Percentiles rank a stretch among this genome's conserved stretches.
These are phyloP conservation scores for Kazachstania psychrophila DNA, from an alignment of 805 yeast species.

Conservation along the genomic window DNA sequence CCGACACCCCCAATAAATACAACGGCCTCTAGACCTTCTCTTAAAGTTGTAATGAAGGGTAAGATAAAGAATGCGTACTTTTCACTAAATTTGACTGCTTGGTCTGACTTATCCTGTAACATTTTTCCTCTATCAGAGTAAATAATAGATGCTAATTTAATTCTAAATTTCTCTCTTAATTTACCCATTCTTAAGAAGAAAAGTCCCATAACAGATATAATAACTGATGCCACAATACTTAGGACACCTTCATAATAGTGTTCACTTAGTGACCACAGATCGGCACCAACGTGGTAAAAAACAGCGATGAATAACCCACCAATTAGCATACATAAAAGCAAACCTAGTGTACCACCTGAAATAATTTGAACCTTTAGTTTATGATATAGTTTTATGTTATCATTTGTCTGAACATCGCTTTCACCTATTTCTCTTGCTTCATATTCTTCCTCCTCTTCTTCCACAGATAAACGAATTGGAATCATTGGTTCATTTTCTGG, in stretches of 20 bases:
- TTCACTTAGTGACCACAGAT: conserved; percentile 81
- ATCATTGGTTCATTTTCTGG: not conserved
- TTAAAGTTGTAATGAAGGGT: conserved; percentile 76
- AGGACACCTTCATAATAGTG: conserved; percentile 83
- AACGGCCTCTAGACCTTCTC: conserved; percentile 89
- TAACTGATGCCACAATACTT: conserved; percentile 64
- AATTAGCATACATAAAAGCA: conserved; percentile 56
- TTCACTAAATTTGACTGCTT: conserved; percentile 35
- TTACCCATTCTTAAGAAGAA: conserved; percentile 73
- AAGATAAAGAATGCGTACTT: conserved; percentile 64
- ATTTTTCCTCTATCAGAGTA: conserved; percentile 24
- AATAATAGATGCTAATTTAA: conserved; percentile 42
- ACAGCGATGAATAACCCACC: conserved; percentile 63
- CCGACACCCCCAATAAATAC: conserved; percentile 88
- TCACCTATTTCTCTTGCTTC: conserved; percentile 7
- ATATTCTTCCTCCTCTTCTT: conserved; percentile 28
- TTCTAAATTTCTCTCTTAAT: conserved; percentile 73
- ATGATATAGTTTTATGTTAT: conserved; percentile 29
- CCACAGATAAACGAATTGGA: conserved; percentile 1
- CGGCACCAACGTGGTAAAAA: conserved; percentile 72
- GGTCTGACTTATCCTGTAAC: conserved; percentile 13
- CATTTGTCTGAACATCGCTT: conserved; percentile 8
- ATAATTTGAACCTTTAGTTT: conserved; percentile 62
- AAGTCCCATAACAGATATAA: conserved; percentile 81
- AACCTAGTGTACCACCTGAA: conserved; percentile 70